A percentile compares a stretch with the other conserved stretches of the same genome.
phyloP scores from a whole-genome alignment of 257 asterid species.

The Ophiorrhiza pumila region DNA sequence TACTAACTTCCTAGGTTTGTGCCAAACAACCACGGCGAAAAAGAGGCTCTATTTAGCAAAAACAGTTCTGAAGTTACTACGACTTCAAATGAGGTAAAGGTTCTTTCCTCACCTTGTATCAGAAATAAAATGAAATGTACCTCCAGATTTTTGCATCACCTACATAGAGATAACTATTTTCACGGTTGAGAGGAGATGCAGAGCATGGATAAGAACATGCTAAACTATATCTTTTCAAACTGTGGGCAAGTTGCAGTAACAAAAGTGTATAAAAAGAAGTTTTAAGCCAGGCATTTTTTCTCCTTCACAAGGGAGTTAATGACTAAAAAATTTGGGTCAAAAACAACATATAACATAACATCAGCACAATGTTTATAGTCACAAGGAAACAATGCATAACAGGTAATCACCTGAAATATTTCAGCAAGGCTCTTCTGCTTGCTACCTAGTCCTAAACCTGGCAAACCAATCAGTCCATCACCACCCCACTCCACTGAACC shows the following conservation, averaged over 20 bases:
- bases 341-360: neutral
- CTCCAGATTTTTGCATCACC: neutral
- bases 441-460: conserved; percentile 71
- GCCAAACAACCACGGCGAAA: neutral
- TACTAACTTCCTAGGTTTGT: neutral
- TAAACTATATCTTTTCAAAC: neutral
- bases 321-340: neutral
- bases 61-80: neutral
- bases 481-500: conserved; percentile 79
- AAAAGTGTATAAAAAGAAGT: neutral
- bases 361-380: no score
- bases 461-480: conserved; percentile 92
- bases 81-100: neutral
- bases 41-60: neutral
- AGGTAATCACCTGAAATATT: conserved; percentile 66
- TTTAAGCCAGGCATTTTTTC: neutral
- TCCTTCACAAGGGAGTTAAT: neutral
- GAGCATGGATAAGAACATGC: neutral
- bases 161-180: neutral
- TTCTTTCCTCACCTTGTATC: neutral
- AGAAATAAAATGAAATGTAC: neutral
- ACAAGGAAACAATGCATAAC: no score
- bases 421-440: conserved; percentile 82
- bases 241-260: neutral
- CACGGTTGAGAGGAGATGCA: neutral